A percentile compares a stretch with the other conserved stretches of the same genome.
Evolutionary conservation across 2,329 filamentous ascomycete genomes (phyloP).

Genomic region (Ascochyta clinopodiicola): DNA sequence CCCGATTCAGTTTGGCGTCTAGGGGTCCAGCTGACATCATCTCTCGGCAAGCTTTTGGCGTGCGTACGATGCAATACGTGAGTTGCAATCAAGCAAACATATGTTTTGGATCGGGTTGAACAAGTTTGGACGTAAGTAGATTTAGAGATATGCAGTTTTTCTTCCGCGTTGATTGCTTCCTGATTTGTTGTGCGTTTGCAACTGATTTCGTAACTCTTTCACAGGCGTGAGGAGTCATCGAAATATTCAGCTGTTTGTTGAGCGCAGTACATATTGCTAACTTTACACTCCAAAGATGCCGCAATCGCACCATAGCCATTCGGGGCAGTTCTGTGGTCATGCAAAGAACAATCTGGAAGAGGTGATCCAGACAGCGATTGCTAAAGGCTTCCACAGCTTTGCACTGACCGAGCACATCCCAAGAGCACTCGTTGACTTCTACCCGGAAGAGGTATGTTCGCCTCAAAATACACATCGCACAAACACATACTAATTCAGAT

Average conservation of each 20-base stretch:
- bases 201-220: no score
- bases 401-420: constrained; percentile 96
- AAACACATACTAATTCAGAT: constrained; percentile 14
- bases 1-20: not conserved
- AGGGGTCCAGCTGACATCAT: constrained; percentile 20
- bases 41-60: constrained; percentile 1
- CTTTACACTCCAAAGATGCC: constrained; percentile 67
- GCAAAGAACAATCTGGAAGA: constrained; percentile 85
- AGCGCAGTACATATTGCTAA: not conserved
- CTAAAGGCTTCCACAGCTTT: constrained; percentile 79
- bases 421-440: constrained; percentile 77
- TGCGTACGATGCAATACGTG: not conserved
- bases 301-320: constrained; percentile 97
- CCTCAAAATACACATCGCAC: not conserved
- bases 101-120: no score
- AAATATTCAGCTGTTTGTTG: not conserved
- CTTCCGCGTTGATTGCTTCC: no score
- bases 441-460: constrained; percentile 81
- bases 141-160: no score
- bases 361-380: constrained; percentile 79
- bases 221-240: constrained; percentile 1
- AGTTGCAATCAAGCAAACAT: not conserved
- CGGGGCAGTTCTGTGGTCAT: constrained; percentile 92
- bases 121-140: not conserved
- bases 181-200: not conserved